Evolutionary conservation across 441 rosid species (phyloP), one percentile per base, ranked within the genome.

Genomic region (Pelargonium myrrhifolium): DNA sequence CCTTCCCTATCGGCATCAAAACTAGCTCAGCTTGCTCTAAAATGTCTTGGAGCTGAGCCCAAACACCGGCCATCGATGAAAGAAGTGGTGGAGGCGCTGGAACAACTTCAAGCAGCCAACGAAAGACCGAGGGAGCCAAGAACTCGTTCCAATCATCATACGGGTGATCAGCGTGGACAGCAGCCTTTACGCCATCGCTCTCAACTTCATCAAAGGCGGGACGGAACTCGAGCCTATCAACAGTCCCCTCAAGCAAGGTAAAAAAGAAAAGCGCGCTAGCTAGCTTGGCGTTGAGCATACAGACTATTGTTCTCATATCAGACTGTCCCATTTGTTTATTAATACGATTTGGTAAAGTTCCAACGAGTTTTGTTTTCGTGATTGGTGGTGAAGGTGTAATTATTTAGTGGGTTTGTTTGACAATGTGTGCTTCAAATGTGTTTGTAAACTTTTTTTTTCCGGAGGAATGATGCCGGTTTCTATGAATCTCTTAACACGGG

Each of bases 161-260:
- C n/a, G n/a, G n/a, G n/a, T n/a, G n/a, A n/a, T n/a, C 58, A 9
- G 1, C 58, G 9, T n/a, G n/a, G 58, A 9, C 58, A 51, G 58
- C 58, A 17, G 58, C 58, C 6, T 14, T 47, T 47, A 17, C 53
- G 53, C 53, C 12, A 47, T 47, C 53, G 53, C 53, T 47, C 53
- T 47, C 53, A 15, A 2, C 53, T 47, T 14, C 53, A 47, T 14
- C 15, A 15, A 5, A 47, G 17, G 53, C 53, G n/a, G 53, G 53
- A 47, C 53, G 53, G 53, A 47, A 51, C 58, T 51, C 58, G 58
- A 51, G 18, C 58, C 58, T n/a, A 51, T 51, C 58, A 51, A 6
- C 20, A 15, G 15, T 51, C 58, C 58, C 58, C 58, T 4, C 58
- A 49, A 47, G 53, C 11, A 47, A 47, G 53, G 17, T 17, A 47